phyloP scores from a whole-genome alignment of 768 basidiomycete species.

The Austroboletus eburneus region DNA sequence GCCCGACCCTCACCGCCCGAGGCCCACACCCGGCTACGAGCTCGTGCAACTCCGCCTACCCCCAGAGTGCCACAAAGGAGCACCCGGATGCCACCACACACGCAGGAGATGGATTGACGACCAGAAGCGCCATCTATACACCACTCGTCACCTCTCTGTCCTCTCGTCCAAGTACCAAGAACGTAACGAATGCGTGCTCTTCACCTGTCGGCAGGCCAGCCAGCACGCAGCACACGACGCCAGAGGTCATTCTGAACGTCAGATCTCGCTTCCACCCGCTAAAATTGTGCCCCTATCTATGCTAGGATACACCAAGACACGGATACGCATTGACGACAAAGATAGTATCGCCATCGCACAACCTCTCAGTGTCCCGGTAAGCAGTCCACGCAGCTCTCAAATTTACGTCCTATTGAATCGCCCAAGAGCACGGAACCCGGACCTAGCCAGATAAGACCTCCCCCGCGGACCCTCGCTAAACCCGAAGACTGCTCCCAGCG shows the following conservation, averaged over 20 bases:
- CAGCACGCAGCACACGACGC: not conserved
- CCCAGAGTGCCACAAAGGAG: conserved; percentile 12
- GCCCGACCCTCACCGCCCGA: not conserved
- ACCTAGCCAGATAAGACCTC: conserved; percentile 3
- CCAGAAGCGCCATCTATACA: conserved; percentile 7
- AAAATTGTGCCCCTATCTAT: not conserved
- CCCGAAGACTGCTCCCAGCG: not conserved
- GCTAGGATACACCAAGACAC: not conserved
- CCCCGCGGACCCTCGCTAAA: not conserved
- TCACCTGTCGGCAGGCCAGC: conserved; percentile 6
- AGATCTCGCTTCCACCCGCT: not conserved
- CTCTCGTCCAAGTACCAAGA: conserved; percentile 7
- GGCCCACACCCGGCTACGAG: not conserved
- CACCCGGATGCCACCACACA: conserved; percentile 3
- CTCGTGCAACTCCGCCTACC: conserved; percentile 8
- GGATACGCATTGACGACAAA: not conserved
- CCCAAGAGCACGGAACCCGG: conserved; percentile 11
- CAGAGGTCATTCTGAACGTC: conserved; percentile 5
- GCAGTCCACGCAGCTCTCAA: too few relatives aligned
- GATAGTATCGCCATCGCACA: not conserved
- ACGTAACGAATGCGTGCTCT: conserved; percentile 2
- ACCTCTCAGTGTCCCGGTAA: not conserved
- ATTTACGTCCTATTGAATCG: conserved; percentile 3
- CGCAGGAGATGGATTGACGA: conserved; percentile 12
- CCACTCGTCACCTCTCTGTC: conserved; percentile 9